These are phyloP conservation scores for Aegilops bicornis DNA, from an alignment of 176 grass and related monocot genomes.

Conservation along the genomic window DNA sequence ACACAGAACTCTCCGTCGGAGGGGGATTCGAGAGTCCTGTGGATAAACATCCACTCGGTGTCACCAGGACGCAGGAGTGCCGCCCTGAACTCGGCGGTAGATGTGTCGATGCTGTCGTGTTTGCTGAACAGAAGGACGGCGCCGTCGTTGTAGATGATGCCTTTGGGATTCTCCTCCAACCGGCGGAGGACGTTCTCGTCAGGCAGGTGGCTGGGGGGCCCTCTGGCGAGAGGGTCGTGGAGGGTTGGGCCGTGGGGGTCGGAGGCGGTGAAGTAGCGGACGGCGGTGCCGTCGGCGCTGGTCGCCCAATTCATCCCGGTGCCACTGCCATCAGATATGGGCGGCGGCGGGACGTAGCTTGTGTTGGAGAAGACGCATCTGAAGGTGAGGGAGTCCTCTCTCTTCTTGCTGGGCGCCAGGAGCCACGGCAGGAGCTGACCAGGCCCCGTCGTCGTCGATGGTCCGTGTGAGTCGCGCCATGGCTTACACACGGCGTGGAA, in stretches of 20 bases:
- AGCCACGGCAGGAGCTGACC: neutral
- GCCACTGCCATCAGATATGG: neutral
- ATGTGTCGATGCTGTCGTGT: neutral
- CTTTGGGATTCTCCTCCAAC: neutral
- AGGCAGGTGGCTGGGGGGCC: neutral
- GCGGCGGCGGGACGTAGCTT: neutral
- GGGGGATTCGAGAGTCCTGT: neutral
- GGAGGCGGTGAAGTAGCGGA: neutral
- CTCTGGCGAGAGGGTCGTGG: neutral
- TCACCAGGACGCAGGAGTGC: neutral
- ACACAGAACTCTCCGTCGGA: neutral
- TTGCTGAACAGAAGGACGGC: neutral
- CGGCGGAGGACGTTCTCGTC: neutral
- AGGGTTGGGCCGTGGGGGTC: neutral
- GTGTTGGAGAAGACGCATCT: neutral
- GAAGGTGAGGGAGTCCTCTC: neutral
- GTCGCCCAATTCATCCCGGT: neutral
- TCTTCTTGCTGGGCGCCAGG: neutral
- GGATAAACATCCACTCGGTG: neutral
- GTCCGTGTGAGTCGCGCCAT: neutral
- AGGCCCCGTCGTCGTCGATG: neutral
- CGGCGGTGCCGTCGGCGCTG: neutral
- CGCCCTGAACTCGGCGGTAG: neutral
- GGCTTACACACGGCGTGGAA: neutral
- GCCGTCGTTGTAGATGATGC: neutral